phyloP scores from a whole-genome alignment of 129 eudicot genomes.

The Artemisia argyi region DNA sequence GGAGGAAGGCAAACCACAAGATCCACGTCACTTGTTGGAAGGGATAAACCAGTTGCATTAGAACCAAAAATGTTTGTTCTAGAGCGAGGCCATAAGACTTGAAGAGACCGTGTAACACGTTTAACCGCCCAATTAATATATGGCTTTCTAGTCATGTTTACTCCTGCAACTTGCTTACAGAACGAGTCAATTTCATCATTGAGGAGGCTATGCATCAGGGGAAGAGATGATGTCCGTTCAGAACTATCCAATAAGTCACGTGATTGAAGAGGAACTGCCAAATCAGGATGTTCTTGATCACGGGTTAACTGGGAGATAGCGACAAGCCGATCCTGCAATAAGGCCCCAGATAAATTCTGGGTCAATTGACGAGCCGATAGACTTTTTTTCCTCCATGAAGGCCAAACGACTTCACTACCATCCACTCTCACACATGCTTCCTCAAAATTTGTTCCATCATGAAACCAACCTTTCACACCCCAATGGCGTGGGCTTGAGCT shows the following conservation, averaged over 20 bases:
- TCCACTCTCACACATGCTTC: slow-evolving; percentile 72
- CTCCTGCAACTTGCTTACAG: slow-evolving; percentile 84
- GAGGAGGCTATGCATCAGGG: slow-evolving; percentile 61
- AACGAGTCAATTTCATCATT: slow-evolving; percentile 83
- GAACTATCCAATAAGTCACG: slow-evolving; percentile 59
- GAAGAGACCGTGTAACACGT: slow-evolving; percentile 92
- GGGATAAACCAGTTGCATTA: slow-evolving; percentile 91
- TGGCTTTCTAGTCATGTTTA: slow-evolving; percentile 72
- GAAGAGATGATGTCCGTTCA: slow-evolving; percentile 48
- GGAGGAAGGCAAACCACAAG: slow-evolving; percentile 98
- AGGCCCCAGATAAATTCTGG: slow-evolving; percentile 77
- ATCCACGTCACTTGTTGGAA: slow-evolving; percentile 92
- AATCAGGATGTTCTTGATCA: slow-evolving; percentile 98
- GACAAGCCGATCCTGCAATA: slow-evolving; percentile 79
- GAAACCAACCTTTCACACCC: slow-evolving; percentile 97
- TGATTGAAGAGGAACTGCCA: slow-evolving; percentile 79
- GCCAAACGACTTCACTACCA: slow-evolving; percentile 88
- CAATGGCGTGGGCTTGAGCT: slow-evolving; percentile 97
- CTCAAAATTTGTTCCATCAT: slow-evolving; percentile 72
- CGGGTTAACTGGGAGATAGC: slow-evolving; percentile 88
- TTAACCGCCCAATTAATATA: slow-evolving; percentile 92
- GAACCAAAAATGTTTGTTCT: slow-evolving; percentile 90
- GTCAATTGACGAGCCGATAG: slow-evolving; percentile 68
- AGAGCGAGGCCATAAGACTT: slow-evolving; percentile 96
- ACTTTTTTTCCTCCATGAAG: slow-evolving; percentile 87